phyloP scores from a whole-genome alignment of 371 early-diverging fungal genomes.

The Rhizopus sp. region DNA sequence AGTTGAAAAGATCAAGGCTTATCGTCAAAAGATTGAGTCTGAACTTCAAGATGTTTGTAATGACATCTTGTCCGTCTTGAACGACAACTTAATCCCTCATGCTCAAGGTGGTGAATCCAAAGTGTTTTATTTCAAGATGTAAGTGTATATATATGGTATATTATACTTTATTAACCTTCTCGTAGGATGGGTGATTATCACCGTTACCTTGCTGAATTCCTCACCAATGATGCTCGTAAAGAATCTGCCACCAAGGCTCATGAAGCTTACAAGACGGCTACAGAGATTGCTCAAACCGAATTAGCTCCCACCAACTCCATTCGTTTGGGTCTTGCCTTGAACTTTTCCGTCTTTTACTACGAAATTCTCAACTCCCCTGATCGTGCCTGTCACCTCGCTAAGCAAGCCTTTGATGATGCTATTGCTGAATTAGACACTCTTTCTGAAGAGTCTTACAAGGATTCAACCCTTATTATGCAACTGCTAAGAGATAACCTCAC shows the following conservation, averaged over 20 bases:
- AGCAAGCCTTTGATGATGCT: constrained; percentile 99
- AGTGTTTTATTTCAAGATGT: constrained; percentile 99
- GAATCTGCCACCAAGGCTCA: constrained; percentile 87
- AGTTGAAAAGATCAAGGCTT: constrained; percentile 86
- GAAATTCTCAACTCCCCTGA: constrained; percentile 99
- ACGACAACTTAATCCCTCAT: constrained; percentile 83
- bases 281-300: constrained; percentile 91
- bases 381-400: constrained; percentile 98
- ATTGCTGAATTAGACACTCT: constrained; percentile 97
- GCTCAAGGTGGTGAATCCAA: constrained; percentile 92
- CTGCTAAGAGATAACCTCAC: constrained; percentile 99
- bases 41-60: constrained; percentile 95
- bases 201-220: constrained; percentile 99
- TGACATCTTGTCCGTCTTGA: constrained; percentile 92
- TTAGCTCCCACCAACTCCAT: constrained; percentile 98
- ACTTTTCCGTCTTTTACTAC: constrained; percentile 99
- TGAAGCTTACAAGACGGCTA: constrained; percentile 96
- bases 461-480: constrained; percentile 99
- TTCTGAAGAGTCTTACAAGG: constrained; percentile 99
- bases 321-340: constrained; percentile 98
- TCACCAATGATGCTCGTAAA: constrained; percentile 83
- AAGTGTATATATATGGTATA: constrained; percentile 21
- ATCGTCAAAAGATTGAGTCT: constrained; percentile 90
- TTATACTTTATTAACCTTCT: not conserved
- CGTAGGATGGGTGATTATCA: constrained; percentile 98